A percentile compares a stretch with the other conserved stretches of the same genome.
phyloP scores from a whole-genome alignment of 2,329 filamentous ascomycete species.

The Chrysosporium keratinophilum region DNA sequence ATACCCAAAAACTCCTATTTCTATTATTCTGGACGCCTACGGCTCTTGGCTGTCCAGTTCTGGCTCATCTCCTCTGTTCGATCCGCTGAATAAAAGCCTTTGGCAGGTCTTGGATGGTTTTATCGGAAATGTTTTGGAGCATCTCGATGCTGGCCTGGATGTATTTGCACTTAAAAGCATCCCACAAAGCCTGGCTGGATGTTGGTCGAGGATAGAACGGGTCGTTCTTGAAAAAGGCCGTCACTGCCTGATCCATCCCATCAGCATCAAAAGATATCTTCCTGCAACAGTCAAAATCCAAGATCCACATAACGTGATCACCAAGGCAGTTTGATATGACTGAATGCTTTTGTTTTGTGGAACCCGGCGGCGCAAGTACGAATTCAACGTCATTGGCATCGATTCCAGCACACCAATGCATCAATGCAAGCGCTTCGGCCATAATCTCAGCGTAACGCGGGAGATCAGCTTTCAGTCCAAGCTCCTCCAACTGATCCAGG shows the following conservation, averaged over 20 bases:
- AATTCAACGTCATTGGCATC: constrained; percentile 49
- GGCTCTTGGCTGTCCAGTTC: no score
- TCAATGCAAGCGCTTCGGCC: constrained; percentile 41
- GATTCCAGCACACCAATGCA: constrained; percentile 41
- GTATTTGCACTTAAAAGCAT: constrained; percentile 23
- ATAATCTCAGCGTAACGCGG: constrained; percentile 36
- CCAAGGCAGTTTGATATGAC: constrained; percentile 22
- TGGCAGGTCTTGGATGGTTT: neutral
- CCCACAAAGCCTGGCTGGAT: constrained; percentile 19
- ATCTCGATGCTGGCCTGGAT: constrained; percentile 15
- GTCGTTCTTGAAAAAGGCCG: constrained; percentile 42
- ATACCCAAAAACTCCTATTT: no score
- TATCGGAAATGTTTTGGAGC: neutral
- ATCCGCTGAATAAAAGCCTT: constrained; percentile 8
- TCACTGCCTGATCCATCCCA: constrained; percentile 36
- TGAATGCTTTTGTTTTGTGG: neutral
- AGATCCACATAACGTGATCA: constrained; percentile 35
- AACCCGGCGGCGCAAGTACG: constrained; percentile 33
- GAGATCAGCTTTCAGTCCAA: constrained; percentile 26
- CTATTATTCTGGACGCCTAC: no score
- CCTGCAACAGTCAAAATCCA: constrained; percentile 41
- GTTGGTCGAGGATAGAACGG: constrained; percentile 42
- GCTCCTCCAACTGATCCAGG: constrained; percentile 41
- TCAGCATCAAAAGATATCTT: constrained; percentile 30
- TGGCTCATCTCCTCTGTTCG: neutral